Conservation (phyloP, 495 filamentous ascomycete species). For the Cudoniella acicularis region DNA sequence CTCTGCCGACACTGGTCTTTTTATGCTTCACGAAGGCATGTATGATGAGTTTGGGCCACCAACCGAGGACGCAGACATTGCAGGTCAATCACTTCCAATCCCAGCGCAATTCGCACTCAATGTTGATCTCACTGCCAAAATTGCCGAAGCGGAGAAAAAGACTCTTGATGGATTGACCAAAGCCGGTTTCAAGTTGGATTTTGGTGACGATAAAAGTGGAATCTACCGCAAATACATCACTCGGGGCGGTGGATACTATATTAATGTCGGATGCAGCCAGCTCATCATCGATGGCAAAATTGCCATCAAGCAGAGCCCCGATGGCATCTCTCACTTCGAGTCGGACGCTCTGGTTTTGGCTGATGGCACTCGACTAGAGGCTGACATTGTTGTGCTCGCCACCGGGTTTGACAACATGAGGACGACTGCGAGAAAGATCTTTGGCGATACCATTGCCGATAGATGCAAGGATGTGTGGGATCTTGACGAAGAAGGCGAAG, state of each 20-base stretch:
- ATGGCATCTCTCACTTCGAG: conserved; percentile 33
- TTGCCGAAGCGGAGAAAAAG: conserved; percentile 40
- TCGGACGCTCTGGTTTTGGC: conserved; percentile 33
- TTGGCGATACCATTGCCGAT: conserved; percentile 55
- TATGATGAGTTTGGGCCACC: conserved; percentile 61
- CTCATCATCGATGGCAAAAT: conserved; percentile 61
- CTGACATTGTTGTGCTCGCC: conserved; percentile 61
- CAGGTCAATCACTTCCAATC: conserved; percentile 43
- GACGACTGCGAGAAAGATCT: conserved; percentile 43
- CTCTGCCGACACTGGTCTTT: conserved; percentile 46
- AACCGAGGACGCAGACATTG: conserved; percentile 54
- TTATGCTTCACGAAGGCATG: conserved; percentile 32
- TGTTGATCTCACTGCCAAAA: conserved; percentile 39
- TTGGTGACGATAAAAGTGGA: conserved; percentile 58
- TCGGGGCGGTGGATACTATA: conserved; percentile 58
- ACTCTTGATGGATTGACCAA: conserved; percentile 48
- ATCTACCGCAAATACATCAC: conserved; percentile 60
- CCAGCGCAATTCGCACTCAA: conserved; percentile 45
- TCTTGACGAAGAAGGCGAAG: conserved; percentile 59
- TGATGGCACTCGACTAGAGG: conserved; percentile 52
- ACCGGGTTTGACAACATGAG: conserved; percentile 67
- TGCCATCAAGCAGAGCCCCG: conserved; percentile 53
- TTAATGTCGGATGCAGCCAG: conserved; percentile 57
- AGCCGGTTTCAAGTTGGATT: conserved; percentile 60
- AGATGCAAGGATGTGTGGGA: conserved; percentile 59